Base-by-base conservation (phyloP, 257 asterid genomes). In the Plantago major region DNA sequence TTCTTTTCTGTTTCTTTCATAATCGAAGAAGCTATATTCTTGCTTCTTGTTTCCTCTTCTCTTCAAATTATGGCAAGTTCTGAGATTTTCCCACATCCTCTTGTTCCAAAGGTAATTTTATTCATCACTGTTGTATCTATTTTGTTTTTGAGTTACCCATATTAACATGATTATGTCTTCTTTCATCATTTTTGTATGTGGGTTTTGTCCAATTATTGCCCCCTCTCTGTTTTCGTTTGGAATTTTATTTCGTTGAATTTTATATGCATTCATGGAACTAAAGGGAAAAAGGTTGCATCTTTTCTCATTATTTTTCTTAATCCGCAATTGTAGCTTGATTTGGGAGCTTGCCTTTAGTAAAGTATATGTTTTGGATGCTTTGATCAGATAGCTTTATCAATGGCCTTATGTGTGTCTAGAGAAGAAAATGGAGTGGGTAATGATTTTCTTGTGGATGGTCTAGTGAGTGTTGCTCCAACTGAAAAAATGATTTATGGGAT, bases 101-200 rank as follows among this genome's bases (percentile, higher is more conserved):
- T 30, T 13, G 42, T 47, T 26, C 75, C 65, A 7, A 69, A 75
- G 87, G 87, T 82, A 60, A 17, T n/a, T n/a, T 38, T 33, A 7
- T 33, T 4, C 40, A 33, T 33, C 6, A 33, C 40, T 33, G 40
- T 1, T 33, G 40, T 33, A 7, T 18, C 55, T 1, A 10, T 67
- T 49, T 65, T 58, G 48, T 51, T 1, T n/a, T 54, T 44, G 15
- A 56, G 22, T 60, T 33, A n/a, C 19, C 53, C 45, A 12, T n/a
- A n/a, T n/a, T n/a, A 47, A 51, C 51, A 43, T 53, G 40, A 17
- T 53, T 47, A 5, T 47, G 9, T 47, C 7, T 47, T 6, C 10
- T 16, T 16, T 48, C 2, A 10, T 3, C 18, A 19, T 48, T 70
- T 72, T 49, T 61, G 49, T 22, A 1, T 33, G 74, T 42, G 22